Percentiles rank a stretch among this genome's conserved stretches.
These are phyloP conservation scores for Articulospora tetracladia DNA, from an alignment of 495 filamentous ascomycete species.

Conservation along the genomic window DNA sequence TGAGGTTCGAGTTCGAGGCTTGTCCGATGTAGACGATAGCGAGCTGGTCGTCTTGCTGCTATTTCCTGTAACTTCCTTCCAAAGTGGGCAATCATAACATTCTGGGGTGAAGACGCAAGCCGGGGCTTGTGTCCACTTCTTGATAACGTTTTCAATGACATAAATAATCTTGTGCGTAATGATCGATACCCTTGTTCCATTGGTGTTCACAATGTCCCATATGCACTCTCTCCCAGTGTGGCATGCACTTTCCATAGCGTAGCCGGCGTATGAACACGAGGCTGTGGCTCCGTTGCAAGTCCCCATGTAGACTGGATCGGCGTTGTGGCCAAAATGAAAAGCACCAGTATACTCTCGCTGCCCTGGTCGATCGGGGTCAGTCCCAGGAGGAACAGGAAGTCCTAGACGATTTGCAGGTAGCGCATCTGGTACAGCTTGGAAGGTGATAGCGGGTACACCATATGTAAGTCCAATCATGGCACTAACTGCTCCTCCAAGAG, in stretches of 20 bases:
- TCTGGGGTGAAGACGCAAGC: slow-evolving; percentile 66
- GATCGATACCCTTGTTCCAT: slow-evolving; percentile 83
- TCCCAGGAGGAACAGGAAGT: slow-evolving; percentile 78
- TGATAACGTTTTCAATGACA: slow-evolving; percentile 82
- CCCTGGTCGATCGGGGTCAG: slow-evolving; percentile 70
- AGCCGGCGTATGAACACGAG: slow-evolving; percentile 86
- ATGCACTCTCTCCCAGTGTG: slow-evolving; percentile 84
- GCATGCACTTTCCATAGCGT: slow-evolving; percentile 87
- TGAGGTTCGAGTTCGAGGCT: slow-evolving; percentile 67
- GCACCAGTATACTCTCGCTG: slow-evolving; percentile 66
- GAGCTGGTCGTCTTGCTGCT: slow-evolving; percentile 68
- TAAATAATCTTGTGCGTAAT: slow-evolving; percentile 79
- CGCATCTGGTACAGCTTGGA: slow-evolving; percentile 87
- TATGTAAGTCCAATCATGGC: slow-evolving; percentile 87
- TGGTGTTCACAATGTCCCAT: slow-evolving; percentile 87
- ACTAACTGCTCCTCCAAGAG: slow-evolving; percentile 82
- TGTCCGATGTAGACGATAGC: slow-evolving; percentile 60
- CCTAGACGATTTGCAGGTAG: slow-evolving; percentile 81
- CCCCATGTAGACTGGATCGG: slow-evolving; percentile 93
- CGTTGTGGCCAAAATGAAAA: slow-evolving; percentile 94
- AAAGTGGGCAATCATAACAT: slow-evolving; percentile 85
- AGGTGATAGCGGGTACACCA: slow-evolving; percentile 81
- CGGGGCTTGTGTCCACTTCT: slow-evolving; percentile 74
- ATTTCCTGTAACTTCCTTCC: slow-evolving; percentile 94
- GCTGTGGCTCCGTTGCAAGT: slow-evolving; percentile 87